Base-by-base conservation (phyloP, 495 filamentous ascomycete species). In the Penicillium cinerascens region DNA sequence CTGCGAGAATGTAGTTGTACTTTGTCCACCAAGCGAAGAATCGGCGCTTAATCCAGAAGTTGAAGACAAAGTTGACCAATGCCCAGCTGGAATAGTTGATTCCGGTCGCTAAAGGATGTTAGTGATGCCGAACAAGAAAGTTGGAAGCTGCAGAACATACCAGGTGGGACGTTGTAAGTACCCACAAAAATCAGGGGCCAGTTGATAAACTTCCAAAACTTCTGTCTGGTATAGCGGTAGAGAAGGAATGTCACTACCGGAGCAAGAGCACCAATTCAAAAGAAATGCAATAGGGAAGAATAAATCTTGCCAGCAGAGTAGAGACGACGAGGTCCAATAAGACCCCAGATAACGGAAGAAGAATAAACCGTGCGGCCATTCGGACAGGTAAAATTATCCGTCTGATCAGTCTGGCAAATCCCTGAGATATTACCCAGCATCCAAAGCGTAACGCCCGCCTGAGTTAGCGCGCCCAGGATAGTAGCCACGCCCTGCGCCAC, bases 41-140 rank as follows among this genome's bases (percentile, higher is more conserved):
- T 9, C 47, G 61, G 10, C 59, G 59, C 38, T 68, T 69, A 43
- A 75, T 68, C 50, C 71, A 52, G 53, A 69, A 59, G 51, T 75
- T 73, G 65, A 78, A 78, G 47, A 72, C 46, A 21, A 74, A 65
- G 54, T 75, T 75, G 50, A 78, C 73, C 23, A 78, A 59, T 15
- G 71, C 72, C 72, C 73, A 76, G 52, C 71, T 74, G 41, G 71
- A 73, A 47, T 78, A 76, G 52, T 76, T 78, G 47, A 76, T 78
- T 11, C 73, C 73, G n/a, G 73, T 76, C 4, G 73, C 75, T 52
- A 61, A 25, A 44, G 25, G 11, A n/a, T 11, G 20, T 49, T 6
- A 42, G 21, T 1, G 35, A 18, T n/a, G 29, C 10, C 29, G 11
- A 39, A 18, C 5, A 39, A 39, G 16, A n/a, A 13, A 7, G n/a